A percentile compares a stretch with the other conserved stretches of the same genome.
These are phyloP conservation scores for Rhizopogon rudus DNA, from an alignment of 768 basidiomycete genomes.

Conservation along the genomic window DNA sequence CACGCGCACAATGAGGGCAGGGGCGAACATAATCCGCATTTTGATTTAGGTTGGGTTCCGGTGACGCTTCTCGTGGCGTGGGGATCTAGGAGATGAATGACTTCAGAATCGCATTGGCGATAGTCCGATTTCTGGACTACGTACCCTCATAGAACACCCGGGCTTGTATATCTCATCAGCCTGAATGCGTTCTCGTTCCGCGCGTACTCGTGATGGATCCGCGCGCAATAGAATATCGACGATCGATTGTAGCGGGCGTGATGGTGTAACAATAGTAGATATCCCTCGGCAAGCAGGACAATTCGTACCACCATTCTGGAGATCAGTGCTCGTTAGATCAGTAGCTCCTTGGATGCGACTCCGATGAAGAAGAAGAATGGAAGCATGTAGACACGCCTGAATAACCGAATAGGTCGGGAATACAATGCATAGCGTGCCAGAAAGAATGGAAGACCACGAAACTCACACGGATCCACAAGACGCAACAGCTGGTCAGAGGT, in stretches of 20 bases:
- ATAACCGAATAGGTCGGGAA: not conserved
- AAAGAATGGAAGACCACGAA: not conserved
- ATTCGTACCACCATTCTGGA: constrained; percentile 77
- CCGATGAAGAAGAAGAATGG: not conserved
- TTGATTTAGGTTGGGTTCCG: constrained; percentile 66
- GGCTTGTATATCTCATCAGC: constrained; percentile 76
- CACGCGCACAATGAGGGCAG: constrained; percentile 70
- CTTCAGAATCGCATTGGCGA: not conserved
- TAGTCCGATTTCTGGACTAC: constrained; percentile 13
- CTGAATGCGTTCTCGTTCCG: constrained; percentile 68
- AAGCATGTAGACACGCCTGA: not conserved
- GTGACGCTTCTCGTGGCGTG: constrained; percentile 67
- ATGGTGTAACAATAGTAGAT: constrained; percentile 67
- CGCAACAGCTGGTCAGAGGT: constrained; percentile 55
- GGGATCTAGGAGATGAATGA: constrained; percentile 49
- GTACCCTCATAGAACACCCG: constrained; percentile 59
- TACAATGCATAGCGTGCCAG: not conserved
- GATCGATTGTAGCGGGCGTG: constrained; percentile 67
- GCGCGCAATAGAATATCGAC: constrained; percentile 68
- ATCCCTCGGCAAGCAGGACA: constrained; percentile 76
- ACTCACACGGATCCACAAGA: constrained; percentile 82
- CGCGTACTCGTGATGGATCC: constrained; percentile 62
- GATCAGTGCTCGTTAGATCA: constrained; percentile 10
- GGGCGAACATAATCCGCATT: constrained; percentile 66
- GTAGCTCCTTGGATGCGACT: not conserved